phyloP scores from a whole-genome alignment of 495 filamentous ascomycete species.

The Penicillium cataractarum region DNA sequence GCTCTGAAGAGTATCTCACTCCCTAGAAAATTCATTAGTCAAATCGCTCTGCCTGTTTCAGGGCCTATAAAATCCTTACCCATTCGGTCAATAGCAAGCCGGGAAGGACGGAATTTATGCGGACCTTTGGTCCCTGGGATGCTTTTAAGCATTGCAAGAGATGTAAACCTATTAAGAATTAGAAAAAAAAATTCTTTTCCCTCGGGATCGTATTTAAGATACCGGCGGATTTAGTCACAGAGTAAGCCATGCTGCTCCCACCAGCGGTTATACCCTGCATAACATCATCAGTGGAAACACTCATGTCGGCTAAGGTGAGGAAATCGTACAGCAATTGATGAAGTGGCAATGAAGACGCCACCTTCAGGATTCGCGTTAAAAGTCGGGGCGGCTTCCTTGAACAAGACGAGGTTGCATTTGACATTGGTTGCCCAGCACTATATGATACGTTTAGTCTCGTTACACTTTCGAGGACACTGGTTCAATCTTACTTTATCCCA shows the following conservation, averaged over 20 bases:
- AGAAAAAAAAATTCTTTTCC: neutral
- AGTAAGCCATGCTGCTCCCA: conserved; percentile 14
- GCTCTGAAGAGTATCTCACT: neutral
- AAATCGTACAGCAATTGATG: conserved; percentile 6
- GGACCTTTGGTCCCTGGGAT: conserved; percentile 8
- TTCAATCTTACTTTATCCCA: conserved; percentile 3
- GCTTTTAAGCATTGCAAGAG: conserved; percentile 8
- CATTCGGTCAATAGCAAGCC: conserved; percentile 9
- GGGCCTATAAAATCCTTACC: neutral
- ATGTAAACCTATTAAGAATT: neutral
- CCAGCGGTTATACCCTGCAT: neutral
- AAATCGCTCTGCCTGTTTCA: neutral
- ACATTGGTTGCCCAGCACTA: conserved; percentile 11
- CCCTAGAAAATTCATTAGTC: neutral
- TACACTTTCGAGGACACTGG: neutral
- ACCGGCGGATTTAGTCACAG: conserved; percentile 10
- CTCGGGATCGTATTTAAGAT: neutral
- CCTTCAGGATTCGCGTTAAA: conserved; percentile 8
- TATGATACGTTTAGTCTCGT: neutral
- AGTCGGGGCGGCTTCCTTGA: conserved; percentile 8
- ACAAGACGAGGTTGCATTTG: conserved; percentile 10
- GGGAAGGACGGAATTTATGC: conserved; percentile 6
- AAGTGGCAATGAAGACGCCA: conserved; percentile 10
- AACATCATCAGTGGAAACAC: neutral
- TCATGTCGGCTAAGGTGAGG: neutral